Evolutionary conservation across 2,329 filamentous ascomycete genomes (phyloP).

Genomic region (Exophiala sideris): DNA sequence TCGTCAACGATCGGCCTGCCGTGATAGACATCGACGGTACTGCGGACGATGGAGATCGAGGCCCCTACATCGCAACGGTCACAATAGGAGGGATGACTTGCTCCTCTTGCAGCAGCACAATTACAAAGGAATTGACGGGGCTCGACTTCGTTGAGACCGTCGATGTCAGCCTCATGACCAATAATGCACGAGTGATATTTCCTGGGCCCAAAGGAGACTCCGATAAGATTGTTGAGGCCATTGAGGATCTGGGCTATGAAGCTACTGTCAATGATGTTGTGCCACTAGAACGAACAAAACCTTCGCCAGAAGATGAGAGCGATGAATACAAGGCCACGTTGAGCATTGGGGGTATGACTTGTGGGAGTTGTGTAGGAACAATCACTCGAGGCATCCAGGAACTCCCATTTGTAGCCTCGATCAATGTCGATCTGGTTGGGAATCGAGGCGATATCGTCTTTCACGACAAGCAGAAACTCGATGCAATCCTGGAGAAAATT

Average conservation of each 20-base stretch:
- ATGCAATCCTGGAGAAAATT: conserved; percentile 47
- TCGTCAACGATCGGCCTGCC: conserved; percentile 8
- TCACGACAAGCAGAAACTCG: conserved; percentile 43
- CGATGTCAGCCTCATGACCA: conserved; percentile 63
- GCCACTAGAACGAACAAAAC: not conserved
- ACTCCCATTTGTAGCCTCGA: conserved; percentile 44
- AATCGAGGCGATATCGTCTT: conserved; percentile 51
- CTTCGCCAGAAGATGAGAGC: conserved; percentile 6
- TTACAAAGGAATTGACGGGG: conserved; percentile 59
- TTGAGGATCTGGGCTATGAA: conserved; percentile 51
- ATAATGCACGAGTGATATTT: conserved; percentile 63
- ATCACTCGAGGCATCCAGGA: conserved; percentile 48
- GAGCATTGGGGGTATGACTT: conserved; percentile 57
- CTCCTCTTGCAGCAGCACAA: conserved; percentile 62
- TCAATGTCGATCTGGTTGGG: conserved; percentile 51
- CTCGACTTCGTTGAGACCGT: conserved; percentile 57
- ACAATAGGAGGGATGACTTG: conserved; percentile 72
- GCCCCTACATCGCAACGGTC: conserved; percentile 27
- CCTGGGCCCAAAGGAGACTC: conserved; percentile 46
- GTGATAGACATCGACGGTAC: conserved; percentile 14
- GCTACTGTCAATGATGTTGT: conserved; percentile 39
- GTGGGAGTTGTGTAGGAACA: conserved; percentile 52
- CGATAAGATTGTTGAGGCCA: conserved; percentile 45
- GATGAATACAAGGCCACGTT: conserved; percentile 42
- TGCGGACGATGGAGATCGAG: not conserved